phyloP scores from a whole-genome alignment of 208 protist genomes.

The Wallacemonas sp. region DNA sequence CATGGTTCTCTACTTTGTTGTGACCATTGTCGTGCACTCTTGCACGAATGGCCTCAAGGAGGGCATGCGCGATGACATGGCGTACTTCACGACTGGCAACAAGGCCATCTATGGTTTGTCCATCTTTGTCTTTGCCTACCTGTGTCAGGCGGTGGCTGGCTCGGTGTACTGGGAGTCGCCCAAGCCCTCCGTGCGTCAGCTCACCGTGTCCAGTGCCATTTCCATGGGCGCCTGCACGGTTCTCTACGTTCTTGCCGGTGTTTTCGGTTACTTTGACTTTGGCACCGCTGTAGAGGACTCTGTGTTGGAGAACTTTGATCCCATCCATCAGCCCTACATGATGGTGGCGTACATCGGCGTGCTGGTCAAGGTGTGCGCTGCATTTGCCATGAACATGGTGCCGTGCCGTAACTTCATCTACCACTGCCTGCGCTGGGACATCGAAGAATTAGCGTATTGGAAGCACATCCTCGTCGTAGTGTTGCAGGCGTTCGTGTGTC shows the following conservation, averaged over 20 bases:
- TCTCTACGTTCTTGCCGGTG: constrained; percentile 59
- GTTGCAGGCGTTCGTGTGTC: constrained; percentile 20
- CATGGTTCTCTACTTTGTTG: constrained; percentile 73
- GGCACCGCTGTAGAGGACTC: constrained; percentile 30
- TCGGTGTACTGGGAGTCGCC: constrained; percentile 41
- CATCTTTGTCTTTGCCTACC: constrained; percentile 71
- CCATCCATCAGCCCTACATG: constrained; percentile 25
- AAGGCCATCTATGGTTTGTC: constrained; percentile 46
- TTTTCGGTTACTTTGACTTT: constrained; percentile 87
- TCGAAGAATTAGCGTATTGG: constrained; percentile 8
- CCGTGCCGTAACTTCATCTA: constrained; percentile 16
- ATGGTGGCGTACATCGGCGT: too few relatives aligned
- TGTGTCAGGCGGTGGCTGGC: constrained; percentile 67
- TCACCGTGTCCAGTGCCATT: constrained; percentile 43
- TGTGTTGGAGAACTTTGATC: constrained; percentile 57
- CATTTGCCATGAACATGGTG: constrained; percentile 23
- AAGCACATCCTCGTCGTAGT: constrained; percentile 14
- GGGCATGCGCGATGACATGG: constrained; percentile 26
- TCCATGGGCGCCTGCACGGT: constrained; percentile 54
- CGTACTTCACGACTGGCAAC: constrained; percentile 43
- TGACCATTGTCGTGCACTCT: constrained; percentile 54
- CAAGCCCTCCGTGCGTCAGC: constrained; percentile 10
- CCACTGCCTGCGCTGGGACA: constrained; percentile 13
- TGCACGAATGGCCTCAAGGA: constrained; percentile 36
- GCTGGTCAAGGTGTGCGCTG: constrained; percentile 25